These are phyloP conservation scores for Fraxinus excelsior DNA, from an alignment of 257 asterid species.

Conservation along the genomic window DNA sequence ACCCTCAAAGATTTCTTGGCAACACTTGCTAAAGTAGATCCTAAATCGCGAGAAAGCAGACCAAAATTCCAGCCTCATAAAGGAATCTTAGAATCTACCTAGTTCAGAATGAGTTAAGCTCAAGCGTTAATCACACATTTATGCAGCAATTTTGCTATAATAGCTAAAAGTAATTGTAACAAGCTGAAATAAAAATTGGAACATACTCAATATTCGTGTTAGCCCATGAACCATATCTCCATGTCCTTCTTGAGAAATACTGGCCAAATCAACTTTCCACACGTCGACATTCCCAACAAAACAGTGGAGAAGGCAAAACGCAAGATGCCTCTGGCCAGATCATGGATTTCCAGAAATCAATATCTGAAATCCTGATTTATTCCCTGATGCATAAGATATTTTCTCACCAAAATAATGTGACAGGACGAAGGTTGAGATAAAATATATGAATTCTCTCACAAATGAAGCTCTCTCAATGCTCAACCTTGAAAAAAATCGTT, in stretches of 20 bases:
- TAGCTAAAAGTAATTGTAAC: constrained; percentile 12
- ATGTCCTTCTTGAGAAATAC: constrained; percentile 87
- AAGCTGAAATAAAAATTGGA: constrained; percentile 20
- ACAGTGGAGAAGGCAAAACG: constrained; percentile 90
- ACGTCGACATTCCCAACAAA: constrained; percentile 78
- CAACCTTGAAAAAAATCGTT: no score
- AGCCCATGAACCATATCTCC: constrained; percentile 95
- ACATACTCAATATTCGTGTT: constrained; percentile 77
- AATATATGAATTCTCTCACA: no score
- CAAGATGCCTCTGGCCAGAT: constrained; percentile 93
- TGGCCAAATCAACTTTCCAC: constrained; percentile 89
- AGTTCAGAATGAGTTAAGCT: constrained; percentile 12
- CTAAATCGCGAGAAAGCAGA: no score
- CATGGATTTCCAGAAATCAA: constrained; percentile 82
- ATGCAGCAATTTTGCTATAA: constrained; percentile 21
- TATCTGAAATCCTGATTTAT: constrained; percentile 72
- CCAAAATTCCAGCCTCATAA: constrained; percentile 9
- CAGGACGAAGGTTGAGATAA: no score
- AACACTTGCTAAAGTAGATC: no score
- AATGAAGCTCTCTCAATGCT: no score
- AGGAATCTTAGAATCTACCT: constrained; percentile 8
- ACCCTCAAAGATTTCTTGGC: no score
- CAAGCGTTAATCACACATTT: constrained; percentile 14
- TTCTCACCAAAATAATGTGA: no score
- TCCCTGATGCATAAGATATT: constrained; percentile 38